These are phyloP conservation scores for Noccaea caerulescens DNA, from an alignment of 345 rosid species.

Conservation along the genomic window DNA sequence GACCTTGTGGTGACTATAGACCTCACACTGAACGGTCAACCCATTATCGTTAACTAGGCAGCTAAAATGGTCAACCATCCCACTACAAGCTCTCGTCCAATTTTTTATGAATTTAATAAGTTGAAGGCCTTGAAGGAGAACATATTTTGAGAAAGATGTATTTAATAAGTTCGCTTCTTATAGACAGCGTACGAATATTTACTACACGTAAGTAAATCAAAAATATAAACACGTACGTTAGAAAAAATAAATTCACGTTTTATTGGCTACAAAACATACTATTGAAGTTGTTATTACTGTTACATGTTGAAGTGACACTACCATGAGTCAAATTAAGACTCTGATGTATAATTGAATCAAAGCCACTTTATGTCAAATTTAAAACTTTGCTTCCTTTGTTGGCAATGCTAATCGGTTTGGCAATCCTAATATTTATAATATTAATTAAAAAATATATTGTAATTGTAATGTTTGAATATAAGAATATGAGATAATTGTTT, in stretches of 20 bases:
- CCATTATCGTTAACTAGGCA: too few species aligned
- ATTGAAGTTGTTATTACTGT: neutral
- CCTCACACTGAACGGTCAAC: too few species aligned
- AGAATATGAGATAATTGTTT: too few species aligned
- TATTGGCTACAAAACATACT: neutral
- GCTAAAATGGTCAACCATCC: too few species aligned
- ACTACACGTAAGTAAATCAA: neutral
- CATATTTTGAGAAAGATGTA: too few species aligned
- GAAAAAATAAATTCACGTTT: neutral
- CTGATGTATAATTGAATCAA: slow-evolving; percentile 9
- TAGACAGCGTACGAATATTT: neutral
- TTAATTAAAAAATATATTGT: too few species aligned
- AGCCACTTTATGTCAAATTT: slow-evolving; percentile 31
- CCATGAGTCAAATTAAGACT: slow-evolving; percentile 25
- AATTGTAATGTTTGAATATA: too few species aligned
- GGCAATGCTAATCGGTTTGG: neutral
- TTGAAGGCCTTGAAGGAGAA: too few species aligned
- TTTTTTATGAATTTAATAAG: too few species aligned
- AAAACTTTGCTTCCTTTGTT: slow-evolving; percentile 39
- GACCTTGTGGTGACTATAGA: too few species aligned
- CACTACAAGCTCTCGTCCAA: too few species aligned
- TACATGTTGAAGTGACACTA: slow-evolving; percentile 13
- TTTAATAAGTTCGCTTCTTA: neutral
- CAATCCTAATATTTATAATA: too few species aligned
- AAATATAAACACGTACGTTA: neutral